phyloP scores from a whole-genome alignment of 495 filamentous ascomycete genomes.

The Saxophila tyrrhenica region DNA sequence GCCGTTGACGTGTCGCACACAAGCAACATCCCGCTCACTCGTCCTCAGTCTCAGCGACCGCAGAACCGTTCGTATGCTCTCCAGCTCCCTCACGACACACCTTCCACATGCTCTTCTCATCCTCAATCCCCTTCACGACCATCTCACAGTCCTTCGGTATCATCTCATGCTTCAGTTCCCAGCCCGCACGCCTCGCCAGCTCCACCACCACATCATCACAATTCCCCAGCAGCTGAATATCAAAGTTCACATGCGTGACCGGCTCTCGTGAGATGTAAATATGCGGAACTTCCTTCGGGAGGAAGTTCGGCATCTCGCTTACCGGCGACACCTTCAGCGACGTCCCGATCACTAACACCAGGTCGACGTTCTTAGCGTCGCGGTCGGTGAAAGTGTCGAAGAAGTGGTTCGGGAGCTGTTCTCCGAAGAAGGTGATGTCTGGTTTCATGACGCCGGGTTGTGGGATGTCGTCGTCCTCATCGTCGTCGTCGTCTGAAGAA shows the following conservation, averaged over 20 bases:
- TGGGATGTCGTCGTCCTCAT: slow-evolving; percentile 57
- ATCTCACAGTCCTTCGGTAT: slow-evolving; percentile 8
- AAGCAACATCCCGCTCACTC: background rate
- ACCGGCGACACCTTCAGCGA: slow-evolving; percentile 95
- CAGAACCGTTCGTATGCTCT: background rate
- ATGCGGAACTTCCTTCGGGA: slow-evolving; percentile 73
- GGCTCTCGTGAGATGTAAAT: slow-evolving; percentile 88
- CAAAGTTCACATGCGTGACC: slow-evolving; percentile 81
- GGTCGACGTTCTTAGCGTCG: slow-evolving; percentile 67
- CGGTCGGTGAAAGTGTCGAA: slow-evolving; percentile 65
- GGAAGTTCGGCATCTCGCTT: slow-evolving; percentile 71
- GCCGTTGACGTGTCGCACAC: background rate
- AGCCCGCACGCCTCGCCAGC: slow-evolving; percentile 72
- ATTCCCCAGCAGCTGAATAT: slow-evolving; percentile 86
- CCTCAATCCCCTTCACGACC: slow-evolving; percentile 2
- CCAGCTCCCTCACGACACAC: background rate
- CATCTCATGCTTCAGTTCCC: slow-evolving; percentile 38
- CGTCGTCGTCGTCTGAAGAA: slow-evolving; percentile 47
- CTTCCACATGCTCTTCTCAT: background rate
- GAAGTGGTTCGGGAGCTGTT: slow-evolving; percentile 74
- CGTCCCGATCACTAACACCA: slow-evolving; percentile 96
- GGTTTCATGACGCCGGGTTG: slow-evolving; percentile 92
- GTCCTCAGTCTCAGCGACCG: background rate
- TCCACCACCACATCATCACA: slow-evolving; percentile 88
- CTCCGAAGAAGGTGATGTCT: slow-evolving; percentile 96